Evolutionary conservation across 139 green algal genomes (phyloP), one percentile per base, ranked within the genome.

Genomic region (Edaphochlamys debaryana): DNA sequence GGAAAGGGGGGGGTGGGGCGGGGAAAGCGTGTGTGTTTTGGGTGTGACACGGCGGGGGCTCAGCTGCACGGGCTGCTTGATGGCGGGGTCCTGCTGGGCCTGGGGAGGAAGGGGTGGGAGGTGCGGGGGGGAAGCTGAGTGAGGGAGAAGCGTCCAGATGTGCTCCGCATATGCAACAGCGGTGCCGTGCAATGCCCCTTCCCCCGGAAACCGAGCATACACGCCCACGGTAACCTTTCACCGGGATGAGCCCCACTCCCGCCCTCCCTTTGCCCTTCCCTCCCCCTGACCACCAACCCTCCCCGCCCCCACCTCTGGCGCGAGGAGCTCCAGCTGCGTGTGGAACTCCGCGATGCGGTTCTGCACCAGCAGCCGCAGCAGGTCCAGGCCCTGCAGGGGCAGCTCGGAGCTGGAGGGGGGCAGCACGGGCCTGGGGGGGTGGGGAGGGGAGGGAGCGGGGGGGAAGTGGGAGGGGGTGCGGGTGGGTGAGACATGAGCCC

Each of bases 271-370:
- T n/a, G n/a, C n/a, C n/a, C n/a, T n/a, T n/a, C n/a, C n/a, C n/a
- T n/a, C n/a, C n/a, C n/a, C n/a, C n/a, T n/a, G n/a, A n/a, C n/a
- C n/a, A n/a, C n/a, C n/a, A n/a, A n/a, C n/a, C n/a, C n/a, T n/a
- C n/a, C n/a, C n/a, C n/a, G n/a, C n/a, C n/a, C n/a, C n/a, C n/a
- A 96, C 89, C 87, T 97, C 77, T 29, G 90, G 36, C 3, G 91
- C 74, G 30, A 98, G 91, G 32, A 98, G 84, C 88, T 99, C 97
- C 58, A 99, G 90, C 83, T 98, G 95, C 3, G 94, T 98, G 90
- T 99, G 97, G 79, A 99, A 99, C 88, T 99, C 97, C 30, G 97
- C 96, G 70, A 98, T 98, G 62, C 97, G 90, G 88, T 99, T 99
- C 64, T 96, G 91, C 45, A 98, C 95, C 54, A 99, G 91, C 78